Evolutionary conservation across 805 yeast species (phyloP).

Genomic region (Starmerella floricola): DNA sequence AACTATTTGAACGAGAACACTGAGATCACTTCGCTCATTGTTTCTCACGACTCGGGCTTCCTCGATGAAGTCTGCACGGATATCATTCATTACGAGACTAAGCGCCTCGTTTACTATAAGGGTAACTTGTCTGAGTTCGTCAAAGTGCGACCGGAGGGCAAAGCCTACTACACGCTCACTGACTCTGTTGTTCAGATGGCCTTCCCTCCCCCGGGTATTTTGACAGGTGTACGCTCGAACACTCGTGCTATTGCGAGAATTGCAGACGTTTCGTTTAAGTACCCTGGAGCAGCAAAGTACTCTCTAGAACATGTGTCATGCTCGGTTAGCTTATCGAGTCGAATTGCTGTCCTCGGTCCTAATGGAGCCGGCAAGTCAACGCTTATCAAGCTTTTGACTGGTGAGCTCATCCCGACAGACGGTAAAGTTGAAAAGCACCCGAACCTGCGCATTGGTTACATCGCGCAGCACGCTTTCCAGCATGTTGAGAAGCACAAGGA

Average conservation of each 20-base stretch:
- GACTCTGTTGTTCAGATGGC: constrained; percentile 92
- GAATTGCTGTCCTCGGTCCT: constrained; percentile 94
- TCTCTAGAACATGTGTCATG: constrained; percentile 70
- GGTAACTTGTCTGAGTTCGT: constrained; percentile 93
- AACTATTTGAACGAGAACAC: constrained; percentile 72
- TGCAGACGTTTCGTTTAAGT: constrained; percentile 71
- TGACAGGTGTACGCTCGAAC: constrained; percentile 92
- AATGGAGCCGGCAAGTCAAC: constrained; percentile 99
- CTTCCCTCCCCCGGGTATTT: constrained; percentile 95
- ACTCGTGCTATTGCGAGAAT: constrained; percentile 88
- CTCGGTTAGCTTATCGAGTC: constrained; percentile 86
- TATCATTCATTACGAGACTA: constrained; percentile 90
- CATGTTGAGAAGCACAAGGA: constrained; percentile 96
- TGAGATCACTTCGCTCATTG: constrained; percentile 85
- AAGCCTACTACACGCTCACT: constrained; percentile 84
- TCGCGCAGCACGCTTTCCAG: constrained; percentile 96
- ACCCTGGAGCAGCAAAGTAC: constrained; percentile 82
- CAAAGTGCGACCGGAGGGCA: constrained; percentile 87
- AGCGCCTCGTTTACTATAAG: constrained; percentile 86
- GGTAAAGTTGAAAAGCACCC: constrained; percentile 98
- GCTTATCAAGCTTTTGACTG: constrained; percentile 82
- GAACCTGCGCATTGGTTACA: constrained; percentile 92
- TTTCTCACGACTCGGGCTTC: constrained; percentile 96
- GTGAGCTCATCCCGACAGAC: constrained; percentile 70
- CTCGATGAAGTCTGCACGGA: constrained; percentile 93